Percentiles rank a stretch among this genome's conserved stretches.
Evolutionary conservation across 2,329 filamentous ascomycete genomes (phyloP).

Genomic region (Botryotinia narcissicola): DNA sequence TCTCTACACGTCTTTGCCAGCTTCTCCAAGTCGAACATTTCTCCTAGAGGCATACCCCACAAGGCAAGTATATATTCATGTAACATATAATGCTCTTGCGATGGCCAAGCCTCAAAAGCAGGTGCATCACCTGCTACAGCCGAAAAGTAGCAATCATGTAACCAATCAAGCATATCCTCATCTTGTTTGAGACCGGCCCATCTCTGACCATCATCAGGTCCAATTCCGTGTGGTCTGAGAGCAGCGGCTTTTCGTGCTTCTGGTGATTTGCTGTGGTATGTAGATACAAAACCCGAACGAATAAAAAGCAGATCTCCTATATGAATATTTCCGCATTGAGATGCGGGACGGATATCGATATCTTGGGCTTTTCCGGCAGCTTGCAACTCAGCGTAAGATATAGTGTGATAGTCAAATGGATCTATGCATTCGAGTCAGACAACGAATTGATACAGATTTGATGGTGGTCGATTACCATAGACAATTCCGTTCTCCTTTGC

Average conservation of each 20-base stretch:
- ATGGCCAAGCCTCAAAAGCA: constrained; percentile 42
- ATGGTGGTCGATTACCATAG: constrained; percentile 31
- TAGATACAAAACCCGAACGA: constrained; percentile 47
- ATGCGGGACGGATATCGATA: constrained; percentile 36
- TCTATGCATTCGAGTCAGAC: constrained; percentile 26
- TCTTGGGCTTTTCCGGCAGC: constrained; percentile 35
- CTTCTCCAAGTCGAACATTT: constrained; percentile 39
- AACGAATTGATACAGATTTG: not conserved
- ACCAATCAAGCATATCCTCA: constrained; percentile 44
- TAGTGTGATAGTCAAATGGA: constrained; percentile 34
- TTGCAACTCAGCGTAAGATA: constrained; percentile 33
- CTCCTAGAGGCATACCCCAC: constrained; percentile 39
- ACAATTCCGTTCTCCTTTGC: constrained; percentile 42
- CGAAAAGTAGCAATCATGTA: constrained; percentile 44
- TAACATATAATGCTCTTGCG: constrained; percentile 31
- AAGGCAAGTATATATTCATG: constrained; percentile 38
- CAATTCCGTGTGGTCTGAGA: constrained; percentile 39
- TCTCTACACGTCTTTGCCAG: constrained; percentile 34
- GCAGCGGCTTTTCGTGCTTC: constrained; percentile 42
- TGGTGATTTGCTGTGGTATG: constrained; percentile 39
- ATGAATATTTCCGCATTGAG: constrained; percentile 49
- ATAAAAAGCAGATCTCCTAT: constrained; percentile 54
- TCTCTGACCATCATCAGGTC: constrained; percentile 38
- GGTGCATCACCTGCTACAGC: constrained; percentile 48
- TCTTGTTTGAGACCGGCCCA: constrained; percentile 51